A percentile compares a stretch with the other conserved stretches of the same genome.
Conservation (phyloP, 768 basidiomycete species). For the Tylopilus rubrobrunneus region DNA sequence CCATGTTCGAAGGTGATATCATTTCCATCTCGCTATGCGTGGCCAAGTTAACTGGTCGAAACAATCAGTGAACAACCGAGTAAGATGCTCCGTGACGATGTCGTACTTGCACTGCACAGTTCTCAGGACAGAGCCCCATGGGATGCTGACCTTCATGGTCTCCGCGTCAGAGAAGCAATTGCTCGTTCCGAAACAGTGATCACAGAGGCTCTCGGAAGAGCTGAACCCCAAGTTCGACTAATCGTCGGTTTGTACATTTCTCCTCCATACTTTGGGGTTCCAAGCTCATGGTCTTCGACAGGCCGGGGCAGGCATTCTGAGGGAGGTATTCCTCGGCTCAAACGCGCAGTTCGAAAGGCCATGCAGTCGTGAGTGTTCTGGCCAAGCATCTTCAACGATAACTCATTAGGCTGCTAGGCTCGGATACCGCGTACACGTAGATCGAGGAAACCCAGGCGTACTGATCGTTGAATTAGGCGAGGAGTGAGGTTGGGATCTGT, state of each 20-base stretch:
- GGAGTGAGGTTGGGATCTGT: not conserved
- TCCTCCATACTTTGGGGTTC: not conserved
- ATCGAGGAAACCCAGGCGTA: slow-evolving; percentile 80
- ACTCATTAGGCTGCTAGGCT: slow-evolving; percentile 44
- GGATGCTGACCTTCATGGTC: too few species aligned
- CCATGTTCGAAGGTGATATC: too few species aligned
- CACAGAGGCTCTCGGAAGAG: slow-evolving; percentile 38
- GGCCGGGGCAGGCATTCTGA: slow-evolving; percentile 50
- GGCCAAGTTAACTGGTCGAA: too few species aligned
- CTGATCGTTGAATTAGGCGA: slow-evolving; percentile 55
- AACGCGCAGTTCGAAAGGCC: slow-evolving; percentile 82
- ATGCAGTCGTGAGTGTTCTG: slow-evolving; percentile 59
- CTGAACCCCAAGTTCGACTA: slow-evolving; percentile 57
- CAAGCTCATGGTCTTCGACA: slow-evolving; percentile 21
- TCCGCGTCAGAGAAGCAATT: too few species aligned
- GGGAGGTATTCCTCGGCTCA: slow-evolving; percentile 74
- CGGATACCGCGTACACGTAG: slow-evolving; percentile 54
- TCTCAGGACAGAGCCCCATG: too few species aligned
- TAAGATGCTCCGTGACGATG: too few species aligned
- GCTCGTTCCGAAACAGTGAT: too few species aligned
- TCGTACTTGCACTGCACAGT: too few species aligned
- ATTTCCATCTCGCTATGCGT: too few species aligned
- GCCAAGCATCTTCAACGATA: not conserved
- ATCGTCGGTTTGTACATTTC: slow-evolving; percentile 69
- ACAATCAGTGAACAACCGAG: too few species aligned